phyloP scores from a whole-genome alignment of 1,284 basidiomycete species.

The Ceratobasidium theobromae region DNA sequence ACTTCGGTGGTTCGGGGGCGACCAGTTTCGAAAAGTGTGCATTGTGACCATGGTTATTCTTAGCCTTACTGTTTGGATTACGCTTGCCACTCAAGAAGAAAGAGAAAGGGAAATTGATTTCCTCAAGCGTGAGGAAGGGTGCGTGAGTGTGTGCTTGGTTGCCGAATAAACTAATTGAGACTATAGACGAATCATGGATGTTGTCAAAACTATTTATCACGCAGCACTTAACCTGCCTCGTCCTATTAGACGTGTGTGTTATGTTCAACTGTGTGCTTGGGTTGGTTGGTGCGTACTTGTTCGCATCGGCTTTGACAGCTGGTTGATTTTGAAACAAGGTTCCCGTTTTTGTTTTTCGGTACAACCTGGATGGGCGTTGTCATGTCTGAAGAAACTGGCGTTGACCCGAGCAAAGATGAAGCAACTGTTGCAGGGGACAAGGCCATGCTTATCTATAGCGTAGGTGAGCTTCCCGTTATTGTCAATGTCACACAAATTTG shows the following conservation, averaged over 20 bases:
- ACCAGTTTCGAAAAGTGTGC: slow-evolving; percentile 95
- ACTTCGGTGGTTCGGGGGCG: slow-evolving; percentile 81
- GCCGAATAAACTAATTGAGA: not conserved
- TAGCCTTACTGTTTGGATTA: slow-evolving; percentile 79
- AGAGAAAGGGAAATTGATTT: slow-evolving; percentile 52
- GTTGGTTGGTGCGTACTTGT: slow-evolving; percentile 76
- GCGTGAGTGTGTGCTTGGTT: not conserved
- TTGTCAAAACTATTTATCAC: slow-evolving; percentile 72
- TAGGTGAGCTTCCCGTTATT: slow-evolving; percentile 54
- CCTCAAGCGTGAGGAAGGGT: slow-evolving; percentile 25
- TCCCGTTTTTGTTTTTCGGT: slow-evolving; percentile 91
- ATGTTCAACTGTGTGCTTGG: slow-evolving; percentile 87
- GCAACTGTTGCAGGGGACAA: slow-evolving; percentile 87
- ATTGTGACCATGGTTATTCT: slow-evolving; percentile 81
- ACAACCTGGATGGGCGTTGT: slow-evolving; percentile 92
- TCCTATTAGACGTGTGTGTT: slow-evolving; percentile 84
- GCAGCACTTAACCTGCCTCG: slow-evolving; percentile 75
- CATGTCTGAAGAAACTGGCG: slow-evolving; percentile 73
- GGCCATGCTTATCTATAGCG: slow-evolving; percentile 87
- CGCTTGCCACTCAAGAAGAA: slow-evolving; percentile 81
- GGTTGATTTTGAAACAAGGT: slow-evolving; percentile 53
- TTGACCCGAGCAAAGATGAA: slow-evolving; percentile 73
- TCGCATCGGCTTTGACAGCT: not conserved
- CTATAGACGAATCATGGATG: slow-evolving; percentile 51
- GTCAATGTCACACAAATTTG: not conserved